Conservation (phyloP, 2,329 filamentous ascomycete genomes). For the Chrysoporthe austroafricana region DNA sequence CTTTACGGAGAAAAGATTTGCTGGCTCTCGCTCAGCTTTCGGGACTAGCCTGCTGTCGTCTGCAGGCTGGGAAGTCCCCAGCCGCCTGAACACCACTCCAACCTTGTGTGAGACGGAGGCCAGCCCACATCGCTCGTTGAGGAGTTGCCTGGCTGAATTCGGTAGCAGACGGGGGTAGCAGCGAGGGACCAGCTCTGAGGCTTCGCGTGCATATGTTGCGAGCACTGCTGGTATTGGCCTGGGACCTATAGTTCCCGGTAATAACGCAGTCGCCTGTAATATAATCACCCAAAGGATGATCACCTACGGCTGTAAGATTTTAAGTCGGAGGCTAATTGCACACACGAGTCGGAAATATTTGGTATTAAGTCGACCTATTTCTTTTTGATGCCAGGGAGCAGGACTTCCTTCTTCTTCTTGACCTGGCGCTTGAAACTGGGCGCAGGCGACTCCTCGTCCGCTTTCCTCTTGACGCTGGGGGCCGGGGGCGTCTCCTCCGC, state of each 20-base stretch:
- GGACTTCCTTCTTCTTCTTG: slow-evolving; percentile 84
- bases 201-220: too few species aligned
- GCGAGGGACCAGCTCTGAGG: slow-evolving; percentile 36
- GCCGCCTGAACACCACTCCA: too few species aligned
- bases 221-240: too few species aligned
- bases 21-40: too few species aligned
- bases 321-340: neutral
- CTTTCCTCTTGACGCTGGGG: slow-evolving; percentile 39
- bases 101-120: too few species aligned
- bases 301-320: neutral
- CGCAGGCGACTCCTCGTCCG: slow-evolving; percentile 34
- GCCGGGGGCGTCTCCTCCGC: slow-evolving; percentile 37
- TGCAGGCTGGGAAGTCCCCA: too few species aligned
- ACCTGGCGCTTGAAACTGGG: slow-evolving; percentile 73
- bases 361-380: slow-evolving; percentile 45
- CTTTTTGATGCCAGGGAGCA: slow-evolving; percentile 85
- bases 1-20: too few species aligned
- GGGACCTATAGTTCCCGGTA: too few species aligned
- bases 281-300: neutral
- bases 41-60: too few species aligned
- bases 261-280: too few species aligned
- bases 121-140: too few species aligned
- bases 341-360: neutral
- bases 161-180: slow-evolving; percentile 4
- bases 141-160: too few species aligned